phyloP scores from a whole-genome alignment of 148 eudicot genomes.

The Silene conica region DNA sequence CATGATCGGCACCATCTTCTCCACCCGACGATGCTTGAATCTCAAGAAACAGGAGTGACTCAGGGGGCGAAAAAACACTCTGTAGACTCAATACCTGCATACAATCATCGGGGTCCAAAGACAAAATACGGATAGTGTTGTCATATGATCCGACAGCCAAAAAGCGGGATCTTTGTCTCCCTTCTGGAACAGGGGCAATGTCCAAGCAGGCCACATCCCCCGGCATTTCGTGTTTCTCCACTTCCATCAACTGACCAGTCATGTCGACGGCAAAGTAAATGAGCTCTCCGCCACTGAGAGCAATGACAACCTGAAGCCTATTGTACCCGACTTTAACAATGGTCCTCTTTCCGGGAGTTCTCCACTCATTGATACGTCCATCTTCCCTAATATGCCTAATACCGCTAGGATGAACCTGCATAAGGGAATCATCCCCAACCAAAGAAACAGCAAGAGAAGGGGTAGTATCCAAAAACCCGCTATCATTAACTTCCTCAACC shows the following conservation, averaged over 20 bases:
- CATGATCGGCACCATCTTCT: slow-evolving; percentile 99
- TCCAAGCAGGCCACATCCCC: slow-evolving; percentile 98
- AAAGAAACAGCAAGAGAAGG: slow-evolving; percentile 95
- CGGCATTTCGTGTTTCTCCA: slow-evolving; percentile 92
- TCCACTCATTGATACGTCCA: slow-evolving; percentile 95
- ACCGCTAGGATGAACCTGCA: slow-evolving; percentile 98
- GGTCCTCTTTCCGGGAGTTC: slow-evolving; percentile 97
- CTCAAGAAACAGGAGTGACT: slow-evolving; percentile 88
- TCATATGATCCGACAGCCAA: slow-evolving; percentile 97
- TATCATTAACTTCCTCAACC: slow-evolving; percentile 96
- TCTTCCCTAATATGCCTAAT: slow-evolving; percentile 99
- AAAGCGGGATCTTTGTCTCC: slow-evolving; percentile 87
- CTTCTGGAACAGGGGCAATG: slow-evolving; percentile 98
- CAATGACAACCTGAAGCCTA: slow-evolving; percentile 92
- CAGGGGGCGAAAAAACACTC: slow-evolving; percentile 95
- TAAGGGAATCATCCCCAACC: slow-evolving; percentile 94
- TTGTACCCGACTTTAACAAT: slow-evolving; percentile 96
- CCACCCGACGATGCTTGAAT: slow-evolving; percentile 96
- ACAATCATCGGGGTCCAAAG: slow-evolving; percentile 91
- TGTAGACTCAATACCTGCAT: slow-evolving; percentile 93
- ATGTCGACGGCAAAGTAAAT: slow-evolving; percentile 94
- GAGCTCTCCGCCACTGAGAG: slow-evolving; percentile 95
- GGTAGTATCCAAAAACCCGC: slow-evolving; percentile 97
- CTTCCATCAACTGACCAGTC: slow-evolving; percentile 92
- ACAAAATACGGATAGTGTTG: slow-evolving; percentile 86